Conservation (phyloP, 1,139 yeast species). For the Pichia sp. region DNA sequence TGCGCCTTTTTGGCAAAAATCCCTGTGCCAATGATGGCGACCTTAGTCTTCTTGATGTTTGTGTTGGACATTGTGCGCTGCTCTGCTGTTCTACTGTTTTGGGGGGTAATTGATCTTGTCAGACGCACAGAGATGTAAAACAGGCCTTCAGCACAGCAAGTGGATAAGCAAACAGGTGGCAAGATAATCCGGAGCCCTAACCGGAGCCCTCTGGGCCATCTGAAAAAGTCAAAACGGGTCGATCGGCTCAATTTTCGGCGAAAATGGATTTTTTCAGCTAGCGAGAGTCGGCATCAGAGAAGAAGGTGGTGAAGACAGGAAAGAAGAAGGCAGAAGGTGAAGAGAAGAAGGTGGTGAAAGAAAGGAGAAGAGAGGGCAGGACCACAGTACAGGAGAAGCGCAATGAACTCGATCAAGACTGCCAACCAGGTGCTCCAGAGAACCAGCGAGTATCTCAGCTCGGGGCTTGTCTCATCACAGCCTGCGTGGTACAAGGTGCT, state of each 20-base stretch:
- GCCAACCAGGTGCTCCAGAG: constrained; percentile 73
- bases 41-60: constrained; percentile 36
- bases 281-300: constrained; percentile 30
- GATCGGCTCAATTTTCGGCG: background rate
- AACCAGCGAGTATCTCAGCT: constrained; percentile 64
- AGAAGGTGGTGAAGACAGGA: background rate
- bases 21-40: constrained; percentile 87
- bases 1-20: constrained; percentile 84
- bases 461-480: constrained; percentile 60
- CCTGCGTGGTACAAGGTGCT: constrained; percentile 90
- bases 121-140: too few species aligned
- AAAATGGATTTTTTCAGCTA: background rate
- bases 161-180: too few species aligned
- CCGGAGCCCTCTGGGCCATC: too few species aligned
- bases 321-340: background rate
- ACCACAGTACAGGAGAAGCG: constrained; percentile 52
- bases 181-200: too few species aligned
- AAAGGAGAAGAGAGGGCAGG: background rate
- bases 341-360: background rate
- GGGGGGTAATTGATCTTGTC: too few species aligned
- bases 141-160: too few species aligned
- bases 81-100: background rate
- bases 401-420: constrained; percentile 30
- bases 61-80: background rate
- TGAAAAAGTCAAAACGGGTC: background rate